These are phyloP conservation scores for Coemansia sp. DNA, from an alignment of 371 early-diverging fungal species.

Conservation along the genomic window DNA sequence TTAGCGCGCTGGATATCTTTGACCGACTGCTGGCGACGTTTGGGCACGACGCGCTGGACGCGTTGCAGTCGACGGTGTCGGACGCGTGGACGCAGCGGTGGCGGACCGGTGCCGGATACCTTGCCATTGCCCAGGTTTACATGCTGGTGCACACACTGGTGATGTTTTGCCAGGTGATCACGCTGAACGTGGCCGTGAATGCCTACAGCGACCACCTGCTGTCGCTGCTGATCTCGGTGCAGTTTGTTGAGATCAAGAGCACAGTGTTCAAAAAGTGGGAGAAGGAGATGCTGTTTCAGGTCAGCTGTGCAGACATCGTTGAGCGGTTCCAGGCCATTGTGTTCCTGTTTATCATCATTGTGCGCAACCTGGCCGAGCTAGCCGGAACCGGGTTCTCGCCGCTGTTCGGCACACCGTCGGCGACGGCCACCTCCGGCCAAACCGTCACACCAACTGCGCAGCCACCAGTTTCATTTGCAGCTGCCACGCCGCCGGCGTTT, in stretches of 20 bases:
- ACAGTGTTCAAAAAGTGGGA: constrained; percentile 96
- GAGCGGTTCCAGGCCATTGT: constrained; percentile 91
- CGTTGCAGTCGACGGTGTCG: constrained; percentile 66
- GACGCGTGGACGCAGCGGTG: constrained; percentile 30
- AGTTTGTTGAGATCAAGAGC: constrained; percentile 98
- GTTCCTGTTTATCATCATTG: constrained; percentile 81
- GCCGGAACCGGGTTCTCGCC: constrained; percentile 54
- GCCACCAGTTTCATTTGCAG: constrained; percentile 38
- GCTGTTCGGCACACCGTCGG: constrained; percentile 11
- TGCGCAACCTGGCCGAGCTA: constrained; percentile 89
- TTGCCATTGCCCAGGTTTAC: constrained; percentile 75
- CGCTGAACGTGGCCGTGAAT: constrained; percentile 95
- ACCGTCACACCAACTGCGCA: constrained; percentile 27
- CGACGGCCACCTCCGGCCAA: constrained; percentile 6
- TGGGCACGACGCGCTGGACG: constrained; percentile 92
- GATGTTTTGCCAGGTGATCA: constrained; percentile 94
- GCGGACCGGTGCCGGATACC: constrained; percentile 50
- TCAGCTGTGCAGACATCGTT: constrained; percentile 91
- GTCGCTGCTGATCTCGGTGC: constrained; percentile 91
- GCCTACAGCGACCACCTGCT: constrained; percentile 90
- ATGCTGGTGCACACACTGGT: constrained; percentile 80
- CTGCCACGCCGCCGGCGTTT: constrained; percentile 38
- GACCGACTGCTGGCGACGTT: constrained; percentile 92
- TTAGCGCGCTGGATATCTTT: constrained; percentile 88
- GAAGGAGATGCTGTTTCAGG: constrained; percentile 92